These are phyloP conservation scores for Colletotrichum phormii DNA, from an alignment of 2,329 filamentous ascomycete species.

Conservation along the genomic window DNA sequence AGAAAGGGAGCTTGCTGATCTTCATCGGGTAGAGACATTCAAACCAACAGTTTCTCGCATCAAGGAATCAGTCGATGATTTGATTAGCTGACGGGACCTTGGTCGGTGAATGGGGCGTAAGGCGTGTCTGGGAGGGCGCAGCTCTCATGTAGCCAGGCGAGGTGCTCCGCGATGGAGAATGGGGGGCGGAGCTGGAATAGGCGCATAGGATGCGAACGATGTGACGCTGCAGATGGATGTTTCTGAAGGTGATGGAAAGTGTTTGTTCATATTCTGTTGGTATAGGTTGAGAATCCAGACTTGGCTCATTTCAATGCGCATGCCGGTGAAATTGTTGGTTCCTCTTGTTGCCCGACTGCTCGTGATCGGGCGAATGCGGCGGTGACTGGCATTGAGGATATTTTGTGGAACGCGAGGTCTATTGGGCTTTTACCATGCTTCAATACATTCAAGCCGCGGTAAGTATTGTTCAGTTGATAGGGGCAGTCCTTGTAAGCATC, in stretches of 20 bases:
- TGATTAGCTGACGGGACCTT: not conserved
- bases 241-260: not conserved
- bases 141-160: not conserved
- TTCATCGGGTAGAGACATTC: not conserved
- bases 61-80: not conserved
- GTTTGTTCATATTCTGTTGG: not conserved
- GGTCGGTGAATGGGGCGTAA: slow-evolving; percentile 3
- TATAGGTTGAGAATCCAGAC: not conserved
- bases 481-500: too few species aligned
- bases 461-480: too few species aligned
- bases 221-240: slow-evolving; percentile 1
- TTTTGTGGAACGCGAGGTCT: not conserved
- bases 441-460: too few species aligned
- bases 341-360: not conserved
- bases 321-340: slow-evolving; percentile 2
- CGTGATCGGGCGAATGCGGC: slow-evolving; percentile 3
- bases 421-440: not conserved
- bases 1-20: not conserved
- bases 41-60: not conserved
- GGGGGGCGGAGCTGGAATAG: not conserved
- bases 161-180: not conserved
- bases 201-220: not conserved
- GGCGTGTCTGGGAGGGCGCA: slow-evolving; percentile 5
- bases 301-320: slow-evolving; percentile 4
- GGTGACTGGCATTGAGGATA: not conserved